Evolutionary conservation across 2,329 filamentous ascomycete genomes (phyloP).

Genomic region (Orbilia quercus): DNA sequence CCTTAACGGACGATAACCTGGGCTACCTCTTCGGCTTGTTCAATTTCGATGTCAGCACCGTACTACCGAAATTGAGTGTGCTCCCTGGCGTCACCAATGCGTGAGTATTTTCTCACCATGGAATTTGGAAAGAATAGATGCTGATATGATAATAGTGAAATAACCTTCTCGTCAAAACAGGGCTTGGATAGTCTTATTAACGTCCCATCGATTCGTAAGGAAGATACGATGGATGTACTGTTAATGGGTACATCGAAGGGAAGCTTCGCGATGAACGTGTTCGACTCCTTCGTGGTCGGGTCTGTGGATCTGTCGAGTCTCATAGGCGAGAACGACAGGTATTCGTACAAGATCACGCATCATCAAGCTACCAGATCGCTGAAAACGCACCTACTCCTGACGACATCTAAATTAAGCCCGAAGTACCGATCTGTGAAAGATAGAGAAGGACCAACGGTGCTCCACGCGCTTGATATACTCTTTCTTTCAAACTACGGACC

Average conservation of each 20-base stretch:
- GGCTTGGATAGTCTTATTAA: constrained; percentile 60
- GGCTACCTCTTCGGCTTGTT: constrained; percentile 54
- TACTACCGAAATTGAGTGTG: constrained; percentile 60
- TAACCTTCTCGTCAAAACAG: constrained; percentile 60
- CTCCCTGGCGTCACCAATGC: constrained; percentile 58
- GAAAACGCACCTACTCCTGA: constrained; percentile 59
- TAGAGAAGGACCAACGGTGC: constrained; percentile 60
- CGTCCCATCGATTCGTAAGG: constrained; percentile 58
- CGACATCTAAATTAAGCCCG: constrained; percentile 50
- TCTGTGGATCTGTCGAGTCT: constrained; percentile 60
- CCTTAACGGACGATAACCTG: constrained; percentile 46
- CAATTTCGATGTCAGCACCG: constrained; percentile 57
- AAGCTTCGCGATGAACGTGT: constrained; percentile 59
- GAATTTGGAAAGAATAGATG: no score
- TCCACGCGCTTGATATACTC: constrained; percentile 83
- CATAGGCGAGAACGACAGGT: constrained; percentile 56
- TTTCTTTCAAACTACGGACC: constrained; percentile 82
- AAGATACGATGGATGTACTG: constrained; percentile 60
- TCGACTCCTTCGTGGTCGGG: constrained; percentile 60
- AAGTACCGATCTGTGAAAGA: constrained; percentile 62
- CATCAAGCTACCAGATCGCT: constrained; percentile 59
- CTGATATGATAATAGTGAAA: constrained; percentile 59
- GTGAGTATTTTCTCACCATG: constrained; percentile 32
- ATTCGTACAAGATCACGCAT: constrained; percentile 56
- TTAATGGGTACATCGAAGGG: constrained; percentile 59